Conservation (phyloP, 2,329 filamentous ascomycete species). For the Trichoderma oligosporum region DNA sequence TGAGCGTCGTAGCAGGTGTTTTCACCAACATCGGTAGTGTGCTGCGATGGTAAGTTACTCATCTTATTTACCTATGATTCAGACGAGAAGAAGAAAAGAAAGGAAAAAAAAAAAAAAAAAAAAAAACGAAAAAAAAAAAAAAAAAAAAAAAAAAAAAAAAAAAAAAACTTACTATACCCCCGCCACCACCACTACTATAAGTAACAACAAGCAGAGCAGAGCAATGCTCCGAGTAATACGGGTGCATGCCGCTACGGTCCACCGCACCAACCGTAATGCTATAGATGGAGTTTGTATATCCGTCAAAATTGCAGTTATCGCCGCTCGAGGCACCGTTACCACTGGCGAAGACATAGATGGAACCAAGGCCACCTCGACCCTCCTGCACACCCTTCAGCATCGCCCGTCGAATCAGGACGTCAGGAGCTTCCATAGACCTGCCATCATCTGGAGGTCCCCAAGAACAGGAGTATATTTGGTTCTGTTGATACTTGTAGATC, state of each 20-base stretch:
- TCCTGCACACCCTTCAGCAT: constrained; percentile 92
- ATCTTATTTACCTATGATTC: neutral
- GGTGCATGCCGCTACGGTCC: constrained; percentile 80
- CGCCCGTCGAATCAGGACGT: constrained; percentile 79
- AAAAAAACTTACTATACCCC: constrained; percentile 64
- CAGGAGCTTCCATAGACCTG: constrained; percentile 87
- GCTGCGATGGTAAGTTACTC: constrained; percentile 41
- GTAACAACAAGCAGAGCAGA: constrained; percentile 94
- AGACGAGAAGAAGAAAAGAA: no score
- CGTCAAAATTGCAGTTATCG: constrained; percentile 99
- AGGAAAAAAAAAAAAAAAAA: neutral
- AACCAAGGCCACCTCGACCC: constrained; percentile 77
- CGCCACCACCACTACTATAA: constrained; percentile 85
- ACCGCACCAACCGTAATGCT: constrained; percentile 95
- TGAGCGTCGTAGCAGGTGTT: constrained; percentile 78
- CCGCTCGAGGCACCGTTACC: constrained; percentile 84
- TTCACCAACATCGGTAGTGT: constrained; percentile 89
- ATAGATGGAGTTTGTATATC: constrained; percentile 99
- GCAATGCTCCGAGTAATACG: constrained; percentile 94
- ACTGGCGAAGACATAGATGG: constrained; percentile 91
- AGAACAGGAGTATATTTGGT: constrained; percentile 97
- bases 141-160: neutral
- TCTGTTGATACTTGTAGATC: constrained; percentile 87
- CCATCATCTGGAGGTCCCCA: constrained; percentile 97
- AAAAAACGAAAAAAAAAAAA: constrained; percentile 26